These are phyloP conservation scores for Plantago major DNA, from an alignment of 257 asterid genomes.

Conservation along the genomic window DNA sequence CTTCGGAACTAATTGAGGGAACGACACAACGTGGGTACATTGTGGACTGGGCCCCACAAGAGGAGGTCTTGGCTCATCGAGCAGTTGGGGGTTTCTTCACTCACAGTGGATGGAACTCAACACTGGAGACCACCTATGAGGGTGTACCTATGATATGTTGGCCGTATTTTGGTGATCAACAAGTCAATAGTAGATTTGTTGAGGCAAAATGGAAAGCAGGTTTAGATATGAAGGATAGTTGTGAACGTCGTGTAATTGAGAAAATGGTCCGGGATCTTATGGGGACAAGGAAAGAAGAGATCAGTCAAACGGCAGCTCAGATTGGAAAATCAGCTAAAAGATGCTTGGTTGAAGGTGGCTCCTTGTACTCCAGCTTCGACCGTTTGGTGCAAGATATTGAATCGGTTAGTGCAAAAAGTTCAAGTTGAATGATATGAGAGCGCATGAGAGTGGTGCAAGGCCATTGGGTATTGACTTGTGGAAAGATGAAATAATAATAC, in stretches of 20 bases:
- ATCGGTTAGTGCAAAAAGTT: conserved; percentile 13
- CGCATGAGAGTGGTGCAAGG: no score
- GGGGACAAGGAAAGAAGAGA: conserved; percentile 44
- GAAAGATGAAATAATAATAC: no score
- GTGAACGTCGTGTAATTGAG: conserved; percentile 45
- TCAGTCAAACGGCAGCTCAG: conserved; percentile 27
- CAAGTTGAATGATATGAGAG: neutral
- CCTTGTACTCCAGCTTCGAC: conserved; percentile 33
- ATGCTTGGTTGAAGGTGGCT: conserved; percentile 45
- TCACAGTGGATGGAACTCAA: conserved; percentile 74
- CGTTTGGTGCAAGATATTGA: conserved; percentile 44
- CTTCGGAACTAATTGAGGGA: conserved; percentile 27
- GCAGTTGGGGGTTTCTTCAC: conserved; percentile 62
- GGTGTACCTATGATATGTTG: conserved; percentile 70
- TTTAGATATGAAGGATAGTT: conserved; percentile 60
- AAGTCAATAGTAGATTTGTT: conserved; percentile 50
- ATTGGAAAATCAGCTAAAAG: conserved; percentile 36
- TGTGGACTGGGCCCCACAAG: conserved; percentile 67
- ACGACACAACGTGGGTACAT: conserved; percentile 44
- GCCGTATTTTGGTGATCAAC: conserved; percentile 65
- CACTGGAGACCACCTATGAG: conserved; percentile 45
- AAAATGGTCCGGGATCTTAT: conserved; percentile 36
- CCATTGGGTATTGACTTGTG: no score
- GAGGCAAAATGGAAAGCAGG: conserved; percentile 53
- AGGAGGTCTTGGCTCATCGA: conserved; percentile 49